These are phyloP conservation scores for Clarireedia monteithiana DNA, from an alignment of 2,329 filamentous ascomycete genomes.

Conservation along the genomic window DNA sequence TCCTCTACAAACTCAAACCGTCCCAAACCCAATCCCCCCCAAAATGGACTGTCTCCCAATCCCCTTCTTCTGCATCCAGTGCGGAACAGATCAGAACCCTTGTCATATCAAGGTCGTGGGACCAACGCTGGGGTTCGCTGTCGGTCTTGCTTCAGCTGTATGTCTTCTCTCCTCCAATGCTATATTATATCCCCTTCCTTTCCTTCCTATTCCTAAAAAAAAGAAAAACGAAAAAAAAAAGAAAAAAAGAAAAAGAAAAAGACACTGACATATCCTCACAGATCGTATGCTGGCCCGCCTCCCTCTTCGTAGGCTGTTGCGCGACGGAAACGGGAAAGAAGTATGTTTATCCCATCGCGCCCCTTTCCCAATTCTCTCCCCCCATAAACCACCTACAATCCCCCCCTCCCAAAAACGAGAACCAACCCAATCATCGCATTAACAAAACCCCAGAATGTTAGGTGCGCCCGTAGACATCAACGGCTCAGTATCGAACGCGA, in stretches of 20 bases:
- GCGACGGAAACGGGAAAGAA: slow-evolving; percentile 44
- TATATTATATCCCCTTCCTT: not conserved
- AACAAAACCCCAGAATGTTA: slow-evolving; percentile 35
- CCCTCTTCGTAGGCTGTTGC: slow-evolving; percentile 49
- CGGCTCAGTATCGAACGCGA: slow-evolving; percentile 40
- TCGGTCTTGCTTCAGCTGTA: slow-evolving; percentile 42
- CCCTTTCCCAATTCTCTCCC: not conserved
- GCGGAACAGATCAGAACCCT: slow-evolving; percentile 47
- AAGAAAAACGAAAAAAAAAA: not conserved
- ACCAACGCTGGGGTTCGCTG: slow-evolving; percentile 40
- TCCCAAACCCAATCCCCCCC: not conserved
- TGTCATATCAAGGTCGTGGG: slow-evolving; percentile 50
- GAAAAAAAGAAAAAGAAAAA: not conserved
- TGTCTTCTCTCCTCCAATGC: slow-evolving; percentile 17
- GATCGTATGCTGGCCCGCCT: slow-evolving; percentile 47
- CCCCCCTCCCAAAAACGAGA: not conserved
- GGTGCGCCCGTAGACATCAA: slow-evolving; percentile 44
- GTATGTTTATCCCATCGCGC: slow-evolving; percentile 27
- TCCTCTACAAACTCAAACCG: not conserved
- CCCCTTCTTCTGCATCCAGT: slow-evolving; percentile 30
- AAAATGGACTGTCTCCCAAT: slow-evolving; percentile 9
- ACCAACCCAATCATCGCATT: not conserved
- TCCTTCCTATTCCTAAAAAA: not conserved
- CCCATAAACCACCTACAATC: not conserved
- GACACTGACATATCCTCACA: slow-evolving; percentile 18